Percentiles rank a stretch among this genome's conserved stretches.
phyloP scores from a whole-genome alignment of 805 yeast species.

The Kodamaea kaohsiungensis region DNA sequence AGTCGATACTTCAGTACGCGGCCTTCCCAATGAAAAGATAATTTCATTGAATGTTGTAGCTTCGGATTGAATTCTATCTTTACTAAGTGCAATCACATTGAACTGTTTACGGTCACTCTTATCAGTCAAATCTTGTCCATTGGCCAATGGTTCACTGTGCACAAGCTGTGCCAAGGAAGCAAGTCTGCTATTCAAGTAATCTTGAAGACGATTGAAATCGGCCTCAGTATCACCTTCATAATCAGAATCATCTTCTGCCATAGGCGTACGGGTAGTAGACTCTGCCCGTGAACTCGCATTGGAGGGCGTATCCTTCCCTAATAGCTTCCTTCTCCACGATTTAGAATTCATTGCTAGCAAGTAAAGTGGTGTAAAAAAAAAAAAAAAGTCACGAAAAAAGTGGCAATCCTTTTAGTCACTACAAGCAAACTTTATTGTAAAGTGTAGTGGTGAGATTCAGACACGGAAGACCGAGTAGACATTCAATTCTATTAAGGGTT shows the following conservation, averaged over 20 bases:
- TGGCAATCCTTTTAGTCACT: background rate
- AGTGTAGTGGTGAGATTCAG: too few species aligned
- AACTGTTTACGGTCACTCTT: constrained; percentile 24
- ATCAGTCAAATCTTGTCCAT: constrained; percentile 11
- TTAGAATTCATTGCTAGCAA: constrained; percentile 5
- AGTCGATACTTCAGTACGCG: constrained; percentile 48
- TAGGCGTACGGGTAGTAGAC: constrained; percentile 14
- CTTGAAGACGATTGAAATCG: constrained; percentile 15
- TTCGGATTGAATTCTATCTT: constrained; percentile 35
- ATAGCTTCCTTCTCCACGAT: constrained; percentile 10
- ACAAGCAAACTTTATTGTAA: background rate
- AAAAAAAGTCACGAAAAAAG: constrained; percentile 7
- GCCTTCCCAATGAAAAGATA: constrained; percentile 39
- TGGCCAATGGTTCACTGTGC: constrained; percentile 4
- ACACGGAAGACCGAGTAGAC: too few species aligned
- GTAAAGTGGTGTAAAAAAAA: background rate
- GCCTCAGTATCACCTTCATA: constrained; percentile 17
- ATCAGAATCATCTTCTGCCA: constrained; percentile 19
- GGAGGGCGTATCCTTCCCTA: constrained; percentile 13
- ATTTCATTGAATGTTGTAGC: constrained; percentile 46
- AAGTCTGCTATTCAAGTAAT: constrained; percentile 14
- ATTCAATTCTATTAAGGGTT: too few species aligned
- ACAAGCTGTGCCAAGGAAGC: constrained; percentile 13
- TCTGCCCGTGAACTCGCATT: constrained; percentile 16
- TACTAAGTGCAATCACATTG: constrained; percentile 31